A percentile compares a stretch with the other conserved stretches of the same genome.
These are phyloP conservation scores for Ceratobasidium sp. DNA, from an alignment of 1,284 basidiomycete species.

Conservation along the genomic window DNA sequence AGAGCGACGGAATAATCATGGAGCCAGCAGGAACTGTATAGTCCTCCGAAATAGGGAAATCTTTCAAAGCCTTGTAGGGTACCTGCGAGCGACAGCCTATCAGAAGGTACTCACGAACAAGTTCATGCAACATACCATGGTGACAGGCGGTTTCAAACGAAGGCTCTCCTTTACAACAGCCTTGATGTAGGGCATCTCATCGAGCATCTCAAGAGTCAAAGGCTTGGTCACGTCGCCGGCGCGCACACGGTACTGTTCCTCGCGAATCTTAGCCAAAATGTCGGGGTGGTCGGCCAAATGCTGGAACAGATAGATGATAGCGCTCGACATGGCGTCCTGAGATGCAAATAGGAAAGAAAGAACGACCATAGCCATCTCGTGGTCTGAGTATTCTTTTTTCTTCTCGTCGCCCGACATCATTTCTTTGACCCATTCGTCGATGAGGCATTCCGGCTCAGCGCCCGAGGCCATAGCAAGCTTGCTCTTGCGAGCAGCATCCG, in stretches of 20 bases:
- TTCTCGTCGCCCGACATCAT: constrained; percentile 76
- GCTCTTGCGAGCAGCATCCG: constrained; percentile 79
- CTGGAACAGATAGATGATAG: constrained; percentile 95
- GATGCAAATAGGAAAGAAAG: constrained; percentile 98
- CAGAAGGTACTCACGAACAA: constrained; percentile 4
- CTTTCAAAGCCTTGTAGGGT: constrained; percentile 89
- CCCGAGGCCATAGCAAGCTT: constrained; percentile 88
- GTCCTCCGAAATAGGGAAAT: constrained; percentile 89
- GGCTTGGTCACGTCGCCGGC: constrained; percentile 81
- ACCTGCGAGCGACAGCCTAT: constrained; percentile 63
- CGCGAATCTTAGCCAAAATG: constrained; percentile 86
- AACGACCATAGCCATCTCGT: constrained; percentile 96
- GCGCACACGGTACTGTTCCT: constrained; percentile 89
- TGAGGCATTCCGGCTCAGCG: constrained; percentile 85
- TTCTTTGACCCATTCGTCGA: constrained; percentile 91
- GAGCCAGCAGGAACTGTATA: constrained; percentile 93
- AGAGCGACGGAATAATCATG: constrained; percentile 99
- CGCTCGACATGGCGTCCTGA: constrained; percentile 98
- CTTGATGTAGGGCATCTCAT: constrained; percentile 92
- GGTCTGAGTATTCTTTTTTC: constrained; percentile 88
- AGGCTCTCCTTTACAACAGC: constrained; percentile 94
- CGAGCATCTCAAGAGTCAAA: constrained; percentile 90
- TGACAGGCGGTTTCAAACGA: constrained; percentile 90
- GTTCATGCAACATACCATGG: constrained; percentile 72
- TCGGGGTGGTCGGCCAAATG: constrained; percentile 94